Base-by-base conservation (phyloP, 129 eudicot species). In the Silybum marianum region DNA sequence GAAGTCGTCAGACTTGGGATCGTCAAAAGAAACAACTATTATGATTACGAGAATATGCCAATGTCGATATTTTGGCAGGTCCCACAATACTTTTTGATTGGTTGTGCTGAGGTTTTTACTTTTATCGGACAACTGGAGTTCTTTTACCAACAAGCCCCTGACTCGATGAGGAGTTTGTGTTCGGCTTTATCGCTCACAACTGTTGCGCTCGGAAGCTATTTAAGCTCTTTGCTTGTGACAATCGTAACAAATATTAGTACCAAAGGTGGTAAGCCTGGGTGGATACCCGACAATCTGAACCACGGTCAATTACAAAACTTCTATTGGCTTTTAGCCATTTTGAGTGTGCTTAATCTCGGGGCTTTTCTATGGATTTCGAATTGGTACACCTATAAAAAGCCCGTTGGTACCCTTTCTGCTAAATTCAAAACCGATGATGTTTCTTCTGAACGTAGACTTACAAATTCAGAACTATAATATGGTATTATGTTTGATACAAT, bases 51-150 rank as follows among this genome's bases (percentile, higher is more conserved):
- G 69, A 79, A 90, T 30, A 69, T 87, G 39, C 89, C 91, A 16
- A 85, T 90, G 88, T 85, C 90, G 9, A 44, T 90, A 1, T 90
- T 90, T 74, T 90, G 91, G 90, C 93, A 90, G 78, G 88, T 90
- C 36, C 93, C 93, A 1, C 93, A 90, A 18, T 90, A 90, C 46
- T 83, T 90, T 73, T 78, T 90, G 70, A 83, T 90, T 12, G 93
- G 93, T 28, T 90, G 93, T 72, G 93, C 93, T 1, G 93, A 90
- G 65, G 93, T 90, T n/a, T 90, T 90, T 51, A 87, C 93, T 0
- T 81, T 80, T 69, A 79, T 90, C 8, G 93, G 93, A 60, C 93
- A 90, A 54, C 40, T 90, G 0, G 93, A 90, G 73, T 90, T 90
- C 75, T 87, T 87, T 63, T 90, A 90, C 23, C 90, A 90, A 48